These are phyloP conservation scores for Porcisia deanei DNA, from an alignment of 208 protist species.

Conservation along the genomic window DNA sequence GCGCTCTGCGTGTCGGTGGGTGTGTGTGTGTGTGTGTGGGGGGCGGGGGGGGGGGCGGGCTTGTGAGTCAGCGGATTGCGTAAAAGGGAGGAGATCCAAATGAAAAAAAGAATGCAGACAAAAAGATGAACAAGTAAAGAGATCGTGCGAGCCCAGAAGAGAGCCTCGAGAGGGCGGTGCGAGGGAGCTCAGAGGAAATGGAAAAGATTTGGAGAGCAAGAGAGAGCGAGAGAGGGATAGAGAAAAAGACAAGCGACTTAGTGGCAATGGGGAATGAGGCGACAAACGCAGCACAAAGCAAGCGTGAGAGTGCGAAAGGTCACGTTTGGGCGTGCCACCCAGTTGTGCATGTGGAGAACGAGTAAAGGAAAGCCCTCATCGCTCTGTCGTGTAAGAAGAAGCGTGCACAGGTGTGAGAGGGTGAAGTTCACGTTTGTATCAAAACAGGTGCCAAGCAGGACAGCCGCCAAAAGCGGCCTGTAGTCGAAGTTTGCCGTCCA, in stretches of 20 bases:
- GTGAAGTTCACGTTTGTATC: background rate
- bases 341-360: background rate
- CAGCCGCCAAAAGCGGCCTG: background rate
- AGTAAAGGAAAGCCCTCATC: background rate
- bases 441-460: background rate
- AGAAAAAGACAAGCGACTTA: background rate
- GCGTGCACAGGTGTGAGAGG: background rate
- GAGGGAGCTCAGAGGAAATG: no score
- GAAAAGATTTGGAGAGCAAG: background rate
- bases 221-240: background rate
- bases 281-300: background rate
- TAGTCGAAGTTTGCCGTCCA: no score
- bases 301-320: background rate
- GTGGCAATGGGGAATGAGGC: background rate
- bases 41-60: background rate
- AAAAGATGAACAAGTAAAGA: background rate
- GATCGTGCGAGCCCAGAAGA: no score
- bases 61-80: background rate
- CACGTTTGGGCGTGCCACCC: background rate
- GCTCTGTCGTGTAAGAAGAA: background rate
- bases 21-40: background rate
- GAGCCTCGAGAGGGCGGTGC: no score
- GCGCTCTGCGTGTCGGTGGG: background rate
- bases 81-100: background rate
- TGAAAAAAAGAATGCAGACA: background rate